Percentiles rank a stretch among this genome's conserved stretches.
Conservation (phyloP, 2,329 filamentous ascomycete genomes). For the Mollisiaceae sp. region DNA sequence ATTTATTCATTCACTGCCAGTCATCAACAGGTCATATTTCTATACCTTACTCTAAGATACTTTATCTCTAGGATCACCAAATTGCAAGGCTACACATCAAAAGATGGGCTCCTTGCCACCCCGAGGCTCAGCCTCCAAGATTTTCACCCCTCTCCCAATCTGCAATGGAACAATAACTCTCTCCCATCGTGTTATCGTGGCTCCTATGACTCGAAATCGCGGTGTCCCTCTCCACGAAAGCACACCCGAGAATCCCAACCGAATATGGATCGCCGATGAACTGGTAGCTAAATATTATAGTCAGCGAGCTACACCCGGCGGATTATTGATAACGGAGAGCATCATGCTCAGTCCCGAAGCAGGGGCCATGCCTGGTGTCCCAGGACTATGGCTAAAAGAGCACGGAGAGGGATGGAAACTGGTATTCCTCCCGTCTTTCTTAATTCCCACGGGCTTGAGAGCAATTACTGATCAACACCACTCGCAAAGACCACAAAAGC, state of each 20-base stretch:
- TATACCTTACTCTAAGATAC: no score
- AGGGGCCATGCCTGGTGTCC: slow-evolving; percentile 55
- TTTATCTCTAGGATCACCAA: no score
- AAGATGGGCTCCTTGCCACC: slow-evolving; percentile 11
- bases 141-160: slow-evolving; percentile 48
- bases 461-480: background rate
- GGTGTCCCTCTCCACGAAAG: slow-evolving; percentile 14
- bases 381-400: slow-evolving; percentile 60
- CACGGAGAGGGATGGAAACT: slow-evolving; percentile 65
- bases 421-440: background rate
- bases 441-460: background rate
- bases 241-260: background rate
- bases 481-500: slow-evolving; percentile 55
- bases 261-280: slow-evolving; percentile 53
- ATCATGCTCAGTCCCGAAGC: slow-evolving; percentile 55
- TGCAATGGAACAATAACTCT: slow-evolving; percentile 44
- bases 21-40: background rate
- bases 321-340: slow-evolving; percentile 63
- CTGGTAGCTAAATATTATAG: slow-evolving; percentile 54
- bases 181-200: slow-evolving; percentile 55
- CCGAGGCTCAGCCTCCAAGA: slow-evolving; percentile 24
- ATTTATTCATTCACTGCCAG: background rate
- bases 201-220: slow-evolving; percentile 41
- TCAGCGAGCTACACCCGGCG: slow-evolving; percentile 58
- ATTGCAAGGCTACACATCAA: background rate